These are phyloP conservation scores for Fusarium mangiferae DNA, from an alignment of 2,329 filamentous ascomycete species.

Conservation along the genomic window DNA sequence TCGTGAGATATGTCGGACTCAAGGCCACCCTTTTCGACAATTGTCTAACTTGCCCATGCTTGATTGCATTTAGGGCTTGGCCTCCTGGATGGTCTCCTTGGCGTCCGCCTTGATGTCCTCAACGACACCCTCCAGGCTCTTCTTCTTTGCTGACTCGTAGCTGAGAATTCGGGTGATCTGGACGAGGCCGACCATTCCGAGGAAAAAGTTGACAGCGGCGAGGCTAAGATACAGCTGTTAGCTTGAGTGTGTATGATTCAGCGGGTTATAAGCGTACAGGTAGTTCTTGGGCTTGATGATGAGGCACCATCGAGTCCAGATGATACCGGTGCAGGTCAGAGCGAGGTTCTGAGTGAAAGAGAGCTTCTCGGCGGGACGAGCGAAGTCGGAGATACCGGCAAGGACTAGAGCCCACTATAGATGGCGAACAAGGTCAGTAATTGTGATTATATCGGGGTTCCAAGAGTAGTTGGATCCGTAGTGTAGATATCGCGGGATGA, in stretches of 20 bases:
- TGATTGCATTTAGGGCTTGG: constrained; percentile 34
- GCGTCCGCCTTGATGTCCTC: constrained; percentile 56
- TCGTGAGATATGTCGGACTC: constrained; percentile 8
- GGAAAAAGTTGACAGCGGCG: constrained; percentile 97
- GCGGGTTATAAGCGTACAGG: constrained; percentile 67
- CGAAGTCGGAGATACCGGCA: constrained; percentile 90
- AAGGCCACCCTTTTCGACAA: neutral
- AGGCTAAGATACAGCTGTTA: constrained; percentile 63
- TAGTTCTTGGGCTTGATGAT: constrained; percentile 95
- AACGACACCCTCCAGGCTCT: constrained; percentile 48
- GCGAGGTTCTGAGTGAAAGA: constrained; percentile 93
- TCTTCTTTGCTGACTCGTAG: constrained; percentile 71
- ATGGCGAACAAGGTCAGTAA: constrained; percentile 19
- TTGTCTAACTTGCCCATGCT: neutral
- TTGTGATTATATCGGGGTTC: neutral
- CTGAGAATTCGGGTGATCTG: constrained; percentile 82
- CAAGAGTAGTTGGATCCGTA: neutral
- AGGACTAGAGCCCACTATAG: constrained; percentile 90
- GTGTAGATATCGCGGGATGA: neutral
- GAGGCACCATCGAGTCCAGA: constrained; percentile 99
- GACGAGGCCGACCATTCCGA: constrained; percentile 85
- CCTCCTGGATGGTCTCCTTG: constrained; percentile 46
- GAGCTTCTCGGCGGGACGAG: constrained; percentile 90
- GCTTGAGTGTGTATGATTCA: neutral
- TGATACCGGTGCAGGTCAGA: constrained; percentile 88